Percentiles rank a stretch among this genome's conserved stretches.
These are phyloP conservation scores for Penicillium nucicola DNA, from an alignment of 495 filamentous ascomycete genomes.

Conservation along the genomic window DNA sequence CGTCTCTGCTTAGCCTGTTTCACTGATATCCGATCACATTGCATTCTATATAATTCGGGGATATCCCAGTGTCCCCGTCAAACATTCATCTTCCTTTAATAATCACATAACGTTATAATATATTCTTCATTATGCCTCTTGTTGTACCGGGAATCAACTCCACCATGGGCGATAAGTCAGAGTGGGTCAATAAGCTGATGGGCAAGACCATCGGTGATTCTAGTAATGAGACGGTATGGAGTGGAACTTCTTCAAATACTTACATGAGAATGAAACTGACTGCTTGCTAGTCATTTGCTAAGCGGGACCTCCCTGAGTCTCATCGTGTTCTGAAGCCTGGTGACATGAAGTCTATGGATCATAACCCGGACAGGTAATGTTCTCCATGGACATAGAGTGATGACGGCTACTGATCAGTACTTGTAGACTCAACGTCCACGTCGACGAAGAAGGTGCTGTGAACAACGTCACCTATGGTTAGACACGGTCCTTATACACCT, in stretches of 20 bases:
- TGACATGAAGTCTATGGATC: constrained; percentile 59
- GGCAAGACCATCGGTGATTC: constrained; percentile 66
- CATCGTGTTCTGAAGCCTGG: constrained; percentile 67
- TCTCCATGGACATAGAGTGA: neutral
- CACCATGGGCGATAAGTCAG: constrained; percentile 49
- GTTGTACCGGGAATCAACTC: constrained; percentile 70
- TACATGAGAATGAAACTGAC: neutral
- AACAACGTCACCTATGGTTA: constrained; percentile 57
- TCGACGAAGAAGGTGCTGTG: constrained; percentile 71
- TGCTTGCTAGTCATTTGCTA: constrained; percentile 63
- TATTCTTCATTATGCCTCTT: constrained; percentile 66
- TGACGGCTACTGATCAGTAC: constrained; percentile 7
- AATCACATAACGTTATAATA: neutral
- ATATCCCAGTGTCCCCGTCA: too few relatives aligned
- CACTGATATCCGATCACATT: too few relatives aligned
- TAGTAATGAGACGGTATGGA: constrained; percentile 48
- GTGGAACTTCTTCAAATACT: too few relatives aligned
- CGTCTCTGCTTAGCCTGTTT: too few relatives aligned
- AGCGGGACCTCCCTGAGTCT: constrained; percentile 64
- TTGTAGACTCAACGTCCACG: constrained; percentile 65
- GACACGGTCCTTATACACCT: neutral
- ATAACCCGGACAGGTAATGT: constrained; percentile 52
- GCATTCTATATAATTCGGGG: too few relatives aligned
- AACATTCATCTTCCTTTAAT: neutral
- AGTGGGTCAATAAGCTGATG: constrained; percentile 71